Evolutionary conservation across 2,329 filamentous ascomycete species (phyloP), one percentile per base, ranked within the genome.

Genomic region (Fusarium multiceps): DNA sequence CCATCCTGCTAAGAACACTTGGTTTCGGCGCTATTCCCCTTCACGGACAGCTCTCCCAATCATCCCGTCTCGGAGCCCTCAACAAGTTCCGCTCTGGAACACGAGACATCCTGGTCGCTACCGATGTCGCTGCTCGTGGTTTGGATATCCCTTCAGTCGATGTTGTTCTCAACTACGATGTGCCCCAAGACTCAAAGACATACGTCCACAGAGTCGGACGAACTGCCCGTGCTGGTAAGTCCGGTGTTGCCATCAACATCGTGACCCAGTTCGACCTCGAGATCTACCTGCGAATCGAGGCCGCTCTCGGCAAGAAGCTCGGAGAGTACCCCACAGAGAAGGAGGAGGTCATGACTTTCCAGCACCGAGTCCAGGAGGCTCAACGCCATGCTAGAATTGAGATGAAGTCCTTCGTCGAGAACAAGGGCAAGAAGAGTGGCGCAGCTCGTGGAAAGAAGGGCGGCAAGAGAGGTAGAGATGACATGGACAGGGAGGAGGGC

Each of bases 101-200:
- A n/a, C 87, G 94, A 43, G 89, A 97, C 71, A 95, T 99, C 41
- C 87, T 99, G 6, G 92, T 98, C 6, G 94, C 94, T 13, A 98
- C 94, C 0, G 94, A 98, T 78, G 93, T 98, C n/a, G 94, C 94
- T 2, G 93, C 94, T 2, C 90, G 94, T 78, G 95, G 94, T 85
- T 85, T 98, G 9, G 94, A 98, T 83, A 97, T 98, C 48, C 94
- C 94, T 14, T 91, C 89, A n/a, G 94, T 98, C 14, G 93, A 97
- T 71, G 82, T 95, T 1, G 93, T 98, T 4, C 79, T 97, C 71
- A 97, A 97, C 81, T 92, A 90, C 71, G 94, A 97, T 75, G 82
- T 97, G 4, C 93, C 94, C 0, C 87, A 89, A 28, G 93, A 97
- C 80, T 92, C 89, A 74, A 97, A 97, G 81, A 97, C 94, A 0